Conservation (phyloP, 2,329 filamentous ascomycete genomes). For the Madurella mycetomatis region DNA sequence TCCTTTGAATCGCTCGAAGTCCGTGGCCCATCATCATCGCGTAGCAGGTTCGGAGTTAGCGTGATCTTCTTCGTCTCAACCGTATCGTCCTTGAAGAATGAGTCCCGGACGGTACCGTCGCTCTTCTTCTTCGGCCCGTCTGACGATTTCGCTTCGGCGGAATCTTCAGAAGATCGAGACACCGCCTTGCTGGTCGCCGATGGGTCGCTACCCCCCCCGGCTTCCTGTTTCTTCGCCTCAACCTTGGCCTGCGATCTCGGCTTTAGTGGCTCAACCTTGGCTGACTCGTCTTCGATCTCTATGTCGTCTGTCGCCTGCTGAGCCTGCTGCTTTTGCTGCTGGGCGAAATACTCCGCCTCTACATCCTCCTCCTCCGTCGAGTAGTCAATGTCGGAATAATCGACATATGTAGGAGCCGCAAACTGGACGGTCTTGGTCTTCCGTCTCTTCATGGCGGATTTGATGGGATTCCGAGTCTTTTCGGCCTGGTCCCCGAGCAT, state of each 20-base stretch:
- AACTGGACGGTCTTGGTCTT: constrained; percentile 87
- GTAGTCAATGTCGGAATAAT: constrained; percentile 83
- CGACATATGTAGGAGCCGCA: constrained; percentile 77
- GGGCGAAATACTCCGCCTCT: constrained; percentile 35
- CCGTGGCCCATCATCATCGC: constrained; percentile 64
- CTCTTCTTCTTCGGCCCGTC: constrained; percentile 60
- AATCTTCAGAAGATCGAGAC: constrained; percentile 61
- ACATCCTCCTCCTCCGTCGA: constrained; percentile 70
- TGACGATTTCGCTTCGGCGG: constrained; percentile 51
- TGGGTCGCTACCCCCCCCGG: constrained; percentile 33
- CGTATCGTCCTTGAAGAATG: constrained; percentile 94
- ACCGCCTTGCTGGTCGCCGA: constrained; percentile 21
- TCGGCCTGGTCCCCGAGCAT: constrained; percentile 64
- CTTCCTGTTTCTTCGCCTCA: constrained; percentile 33
- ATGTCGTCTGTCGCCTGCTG: constrained; percentile 31
- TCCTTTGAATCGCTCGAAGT: constrained; percentile 54
- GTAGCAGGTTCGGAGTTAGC: constrained; percentile 83
- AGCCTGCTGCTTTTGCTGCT: constrained; percentile 27
- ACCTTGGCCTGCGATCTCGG: constrained; percentile 38
- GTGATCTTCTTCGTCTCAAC: constrained; percentile 97
- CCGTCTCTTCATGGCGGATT: constrained; percentile 74
- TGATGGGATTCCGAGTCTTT: constrained; percentile 77
- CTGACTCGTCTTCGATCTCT: constrained; percentile 45
- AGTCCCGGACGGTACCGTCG: constrained; percentile 85
- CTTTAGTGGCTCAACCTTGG: constrained; percentile 54